Conservation (phyloP, 257 asterid species). For the Solanum infundibuliforme region DNA sequence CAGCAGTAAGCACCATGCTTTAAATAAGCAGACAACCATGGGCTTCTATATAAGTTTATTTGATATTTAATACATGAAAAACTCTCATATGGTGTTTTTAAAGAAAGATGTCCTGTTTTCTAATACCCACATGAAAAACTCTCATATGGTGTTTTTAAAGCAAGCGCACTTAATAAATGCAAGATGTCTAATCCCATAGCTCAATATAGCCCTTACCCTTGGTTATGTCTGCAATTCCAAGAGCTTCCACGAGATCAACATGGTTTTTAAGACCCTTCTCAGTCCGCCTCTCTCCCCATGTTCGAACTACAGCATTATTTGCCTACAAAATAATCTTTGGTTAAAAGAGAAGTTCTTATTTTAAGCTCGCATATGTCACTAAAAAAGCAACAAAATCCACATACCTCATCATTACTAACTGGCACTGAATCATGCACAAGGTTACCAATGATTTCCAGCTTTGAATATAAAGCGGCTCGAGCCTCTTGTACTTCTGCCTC, state of each 20-base stretch:
- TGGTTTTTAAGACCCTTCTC: constrained; percentile 80
- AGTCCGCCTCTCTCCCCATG: constrained; percentile 76
- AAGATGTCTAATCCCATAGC: background rate
- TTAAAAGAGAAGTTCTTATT: background rate
- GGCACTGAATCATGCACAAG: constrained; percentile 97
- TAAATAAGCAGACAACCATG: background rate
- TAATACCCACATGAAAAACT: too few species aligned
- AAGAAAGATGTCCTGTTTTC: background rate
- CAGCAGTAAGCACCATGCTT: background rate
- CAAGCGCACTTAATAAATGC: background rate
- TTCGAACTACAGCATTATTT: constrained; percentile 49
- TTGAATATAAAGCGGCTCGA: constrained; percentile 47
- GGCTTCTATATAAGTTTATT: too few species aligned
- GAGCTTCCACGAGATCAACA: constrained; percentile 93
- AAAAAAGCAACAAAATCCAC: background rate
- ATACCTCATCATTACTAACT: constrained; percentile 63
- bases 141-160: background rate
- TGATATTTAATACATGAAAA: too few species aligned
- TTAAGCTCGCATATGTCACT: background rate
- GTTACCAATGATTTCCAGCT: constrained; percentile 58
- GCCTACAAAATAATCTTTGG: constrained; percentile 33
- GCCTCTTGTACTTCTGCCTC: constrained; percentile 81
- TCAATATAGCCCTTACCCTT: constrained; percentile 37
- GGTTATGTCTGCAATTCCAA: constrained; percentile 70
- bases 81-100: background rate